Evolutionary conservation across 768 basidiomycete genomes (phyloP).

Genomic region (Serendipita indica): DNA sequence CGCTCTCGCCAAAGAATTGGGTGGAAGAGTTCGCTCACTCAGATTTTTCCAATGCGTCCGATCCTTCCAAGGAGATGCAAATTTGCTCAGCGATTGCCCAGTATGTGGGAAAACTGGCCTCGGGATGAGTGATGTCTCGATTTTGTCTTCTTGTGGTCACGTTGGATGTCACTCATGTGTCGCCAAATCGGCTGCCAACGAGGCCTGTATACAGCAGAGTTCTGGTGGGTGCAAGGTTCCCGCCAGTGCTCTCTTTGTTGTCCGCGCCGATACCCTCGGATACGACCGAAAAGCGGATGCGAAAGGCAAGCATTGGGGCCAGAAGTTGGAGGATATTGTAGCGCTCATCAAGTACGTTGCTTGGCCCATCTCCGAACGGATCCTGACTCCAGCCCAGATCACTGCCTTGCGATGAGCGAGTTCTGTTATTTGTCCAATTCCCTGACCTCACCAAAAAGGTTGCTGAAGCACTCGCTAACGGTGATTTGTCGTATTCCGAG

Average conservation of each 20-base stretch:
- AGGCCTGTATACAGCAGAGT: constrained; percentile 65
- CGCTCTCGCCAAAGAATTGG: constrained; percentile 71
- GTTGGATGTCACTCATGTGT: constrained; percentile 70
- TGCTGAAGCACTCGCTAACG: constrained; percentile 56
- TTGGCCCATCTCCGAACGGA: constrained; percentile 15
- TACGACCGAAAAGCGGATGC: constrained; percentile 65
- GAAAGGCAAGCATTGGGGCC: constrained; percentile 61
- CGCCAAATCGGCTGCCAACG: constrained; percentile 49
- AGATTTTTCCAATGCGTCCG: constrained; percentile 88
- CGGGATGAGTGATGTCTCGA: constrained; percentile 54
- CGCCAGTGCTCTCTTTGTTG: constrained; percentile 67
- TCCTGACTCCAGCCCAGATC: neutral
- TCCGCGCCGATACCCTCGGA: constrained; percentile 63
- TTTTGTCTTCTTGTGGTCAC: constrained; percentile 87
- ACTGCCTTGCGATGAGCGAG: constrained; percentile 40
- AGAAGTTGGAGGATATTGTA: constrained; percentile 67
- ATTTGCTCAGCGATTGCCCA: constrained; percentile 44
- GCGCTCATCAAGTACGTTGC: constrained; percentile 51
- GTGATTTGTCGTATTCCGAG: constrained; percentile 62
- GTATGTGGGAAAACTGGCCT: constrained; percentile 40
- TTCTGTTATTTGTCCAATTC: constrained; percentile 94
- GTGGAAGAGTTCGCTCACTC: constrained; percentile 76
- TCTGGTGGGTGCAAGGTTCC: constrained; percentile 62
- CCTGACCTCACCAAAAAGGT: constrained; percentile 87
- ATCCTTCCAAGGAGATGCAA: constrained; percentile 62